Conservation (phyloP, 2,329 filamentous ascomycete genomes). For the Fusarium avenaceum region DNA sequence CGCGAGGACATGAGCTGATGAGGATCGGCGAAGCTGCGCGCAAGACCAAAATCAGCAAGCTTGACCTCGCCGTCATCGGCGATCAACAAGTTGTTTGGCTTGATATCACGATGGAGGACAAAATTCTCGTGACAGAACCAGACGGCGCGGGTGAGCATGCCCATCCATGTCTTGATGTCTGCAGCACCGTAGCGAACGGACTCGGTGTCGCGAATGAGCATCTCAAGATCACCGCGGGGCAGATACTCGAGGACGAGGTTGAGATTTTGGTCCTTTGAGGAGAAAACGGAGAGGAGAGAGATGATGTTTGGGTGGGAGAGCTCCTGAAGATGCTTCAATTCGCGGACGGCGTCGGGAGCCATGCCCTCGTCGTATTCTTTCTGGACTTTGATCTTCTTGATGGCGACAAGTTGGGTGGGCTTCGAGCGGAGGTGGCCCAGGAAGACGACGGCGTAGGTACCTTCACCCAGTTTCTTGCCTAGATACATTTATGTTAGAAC, state of each 20-base stretch:
- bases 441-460: constrained; percentile 97
- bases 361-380: constrained; percentile 91
- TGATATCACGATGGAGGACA: constrained; percentile 96
- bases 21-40: constrained; percentile 89
- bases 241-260: constrained; percentile 96
- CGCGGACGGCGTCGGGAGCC: constrained; percentile 92
- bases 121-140: constrained; percentile 98
- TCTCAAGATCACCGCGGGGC: constrained; percentile 93
- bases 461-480: constrained; percentile 94
- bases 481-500: background rate
- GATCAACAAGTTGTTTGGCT: constrained; percentile 97
- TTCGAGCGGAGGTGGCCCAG: constrained; percentile 83
- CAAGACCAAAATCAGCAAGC: constrained; percentile 97
- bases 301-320: constrained; percentile 97
- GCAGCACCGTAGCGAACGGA: constrained; percentile 84
- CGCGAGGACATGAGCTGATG: constrained; percentile 90
- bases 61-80: constrained; percentile 94
- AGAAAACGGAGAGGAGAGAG: constrained; percentile 90
- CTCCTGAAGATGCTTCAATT: constrained; percentile 96
- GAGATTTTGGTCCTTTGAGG: constrained; percentile 95
- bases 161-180: constrained; percentile 99
- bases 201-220: constrained; percentile 88
- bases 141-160: constrained; percentile 91
- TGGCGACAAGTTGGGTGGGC: constrained; percentile 82
- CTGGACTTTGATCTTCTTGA: constrained; percentile 92